These are phyloP conservation scores for Colletotrichum gloeosporioides DNA, from an alignment of 2,329 filamentous ascomycete species.

Conservation along the genomic window DNA sequence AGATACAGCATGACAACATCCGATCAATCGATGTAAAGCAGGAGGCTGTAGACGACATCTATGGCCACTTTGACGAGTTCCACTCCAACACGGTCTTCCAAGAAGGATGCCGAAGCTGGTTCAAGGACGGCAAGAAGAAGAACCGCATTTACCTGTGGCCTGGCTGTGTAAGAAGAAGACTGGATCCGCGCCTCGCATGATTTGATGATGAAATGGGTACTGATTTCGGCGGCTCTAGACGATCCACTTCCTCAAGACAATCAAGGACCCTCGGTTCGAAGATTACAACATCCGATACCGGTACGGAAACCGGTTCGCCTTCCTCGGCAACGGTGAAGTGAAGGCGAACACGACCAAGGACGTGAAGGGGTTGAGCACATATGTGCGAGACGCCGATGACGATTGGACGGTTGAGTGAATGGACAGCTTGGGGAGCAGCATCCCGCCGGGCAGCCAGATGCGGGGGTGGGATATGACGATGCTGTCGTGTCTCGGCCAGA, in stretches of 20 bases:
- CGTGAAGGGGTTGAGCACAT: constrained; percentile 45
- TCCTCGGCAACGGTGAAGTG: constrained; percentile 46
- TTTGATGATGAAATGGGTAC: background rate
- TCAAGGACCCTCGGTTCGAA: constrained; percentile 38
- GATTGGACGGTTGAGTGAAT: constrained; percentile 48
- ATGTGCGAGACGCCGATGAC: constrained; percentile 47
- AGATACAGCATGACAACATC: constrained; percentile 40
- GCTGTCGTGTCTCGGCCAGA: background rate
- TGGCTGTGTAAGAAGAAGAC: constrained; percentile 30
- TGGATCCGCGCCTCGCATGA: background rate
- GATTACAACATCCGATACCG: constrained; percentile 37
- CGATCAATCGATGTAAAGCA: constrained; percentile 37
- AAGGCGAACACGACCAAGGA: constrained; percentile 46
- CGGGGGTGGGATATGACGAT: background rate
- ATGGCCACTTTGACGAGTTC: constrained; percentile 35
- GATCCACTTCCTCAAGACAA: constrained; percentile 41
- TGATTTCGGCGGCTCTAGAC: constrained; percentile 24
- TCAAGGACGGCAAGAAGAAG: constrained; percentile 37
- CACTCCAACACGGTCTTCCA: constrained; percentile 38
- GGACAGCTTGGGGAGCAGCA: background rate
- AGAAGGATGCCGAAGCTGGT: constrained; percentile 38
- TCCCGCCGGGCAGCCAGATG: background rate
- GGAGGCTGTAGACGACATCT: constrained; percentile 38
- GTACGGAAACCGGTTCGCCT: constrained; percentile 42
- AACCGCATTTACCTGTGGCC: constrained; percentile 38